phyloP scores from a whole-genome alignment of 352 stramenopile species.

The Halophytophthora polymorphica region DNA sequence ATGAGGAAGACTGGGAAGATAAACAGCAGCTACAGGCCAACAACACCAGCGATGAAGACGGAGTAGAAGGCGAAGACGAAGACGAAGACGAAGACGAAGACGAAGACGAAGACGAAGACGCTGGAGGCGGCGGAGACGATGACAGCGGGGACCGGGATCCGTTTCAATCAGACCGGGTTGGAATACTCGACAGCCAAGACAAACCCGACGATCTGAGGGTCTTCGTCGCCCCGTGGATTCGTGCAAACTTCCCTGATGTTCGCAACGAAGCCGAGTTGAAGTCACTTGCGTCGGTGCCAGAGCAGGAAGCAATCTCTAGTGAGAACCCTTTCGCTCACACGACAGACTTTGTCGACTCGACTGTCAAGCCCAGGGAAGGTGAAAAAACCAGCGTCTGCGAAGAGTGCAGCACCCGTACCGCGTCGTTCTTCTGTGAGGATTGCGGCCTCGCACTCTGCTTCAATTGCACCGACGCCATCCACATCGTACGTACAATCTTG shows the following conservation, averaged over 20 bases:
- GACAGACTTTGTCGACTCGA: background rate
- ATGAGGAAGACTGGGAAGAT: background rate
- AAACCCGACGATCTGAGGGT: background rate
- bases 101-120: background rate
- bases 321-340: too few relatives aligned
- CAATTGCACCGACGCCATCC: conserved; percentile 65
- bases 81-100: background rate
- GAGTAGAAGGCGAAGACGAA: too few relatives aligned
- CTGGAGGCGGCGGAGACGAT: background rate
- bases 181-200: background rate
- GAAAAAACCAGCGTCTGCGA: conserved; percentile 28
- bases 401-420: conserved; percentile 39
- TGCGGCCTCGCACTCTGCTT: conserved; percentile 55
- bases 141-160: too few relatives aligned
- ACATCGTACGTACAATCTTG: conserved; percentile 49
- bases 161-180: background rate
- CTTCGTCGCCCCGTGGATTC: conserved; percentile 35
- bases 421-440: conserved; percentile 37
- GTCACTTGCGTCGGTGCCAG: background rate
- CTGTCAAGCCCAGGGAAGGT: background rate
- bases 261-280: conserved; percentile 21
- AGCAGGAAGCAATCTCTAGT: background rate
- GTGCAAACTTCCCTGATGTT: conserved; percentile 29
- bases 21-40: conserved; percentile 8
- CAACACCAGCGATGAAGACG: background rate